Evolutionary conservation across 208 protist species (phyloP), one percentile per base, ranked within the genome.

Genomic region (Trypanosoma vivax): DNA sequence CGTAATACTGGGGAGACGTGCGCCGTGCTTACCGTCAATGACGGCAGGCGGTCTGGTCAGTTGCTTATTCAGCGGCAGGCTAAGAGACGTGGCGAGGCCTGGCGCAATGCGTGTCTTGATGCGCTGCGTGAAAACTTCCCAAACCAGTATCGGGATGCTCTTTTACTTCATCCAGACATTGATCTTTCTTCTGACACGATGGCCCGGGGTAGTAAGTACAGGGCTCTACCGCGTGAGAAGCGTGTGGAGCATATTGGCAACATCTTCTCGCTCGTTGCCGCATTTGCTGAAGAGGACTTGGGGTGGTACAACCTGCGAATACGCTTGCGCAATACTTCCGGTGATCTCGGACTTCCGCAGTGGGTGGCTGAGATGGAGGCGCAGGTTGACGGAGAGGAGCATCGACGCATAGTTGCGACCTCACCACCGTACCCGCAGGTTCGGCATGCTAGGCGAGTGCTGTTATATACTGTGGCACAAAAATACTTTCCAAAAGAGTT

Each of bases 311-410:
- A 90, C 54, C 68, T 77, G 42, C 77, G 87, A 16, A 64, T 94
- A 24, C 80, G 87, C 1, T 66, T 90, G 37, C 79, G 83, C 57
- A 91, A 89, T 65, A 53, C 70, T 0, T 79, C 73, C 10, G 69
- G 65, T 21, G 70, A 81, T 24, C 52, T 90, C 16, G 80, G 82
- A 16, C 58, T 90, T 23, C 79, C 83, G 18, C 83, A 90, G 61
- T 94, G 87, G 81, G 73, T 86, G 40, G 87, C 87, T 5, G 83
- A 94, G 71, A 62, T 94, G 73, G 87, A 94, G 69, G 87, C 76
- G 23, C 68, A 76, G 47, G 73, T 91, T 31, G 73, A 88, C 21
- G 58, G 78, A 3, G 77, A 87, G 50, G 68, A 83, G 27, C 58
- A 68, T 2, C 73, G 76, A 9, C 79, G 79, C 23, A 70, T 88